Evolutionary conservation across 768 basidiomycete species (phyloP).

Genomic region (Daedaleopsis nitida): DNA sequence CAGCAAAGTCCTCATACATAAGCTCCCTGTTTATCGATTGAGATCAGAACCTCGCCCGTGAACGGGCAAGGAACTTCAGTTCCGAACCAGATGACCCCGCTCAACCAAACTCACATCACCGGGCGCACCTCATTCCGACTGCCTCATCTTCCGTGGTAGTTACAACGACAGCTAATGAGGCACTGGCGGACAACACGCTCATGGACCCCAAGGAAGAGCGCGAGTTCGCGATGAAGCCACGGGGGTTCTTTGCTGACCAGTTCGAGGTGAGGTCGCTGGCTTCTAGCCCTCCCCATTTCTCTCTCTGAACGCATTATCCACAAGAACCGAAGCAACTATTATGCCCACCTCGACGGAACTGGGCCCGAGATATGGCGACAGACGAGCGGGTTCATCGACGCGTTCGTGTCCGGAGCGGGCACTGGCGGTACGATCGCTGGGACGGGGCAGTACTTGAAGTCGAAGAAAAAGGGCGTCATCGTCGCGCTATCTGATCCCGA

Average conservation of each 20-base stretch:
- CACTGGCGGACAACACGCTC: slow-evolving; percentile 29
- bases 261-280: slow-evolving; percentile 64
- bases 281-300: not conserved
- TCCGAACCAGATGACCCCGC: slow-evolving; percentile 31
- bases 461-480: slow-evolving; percentile 61
- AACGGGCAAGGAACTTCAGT: slow-evolving; percentile 78
- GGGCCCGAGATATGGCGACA: slow-evolving; percentile 97
- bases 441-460: slow-evolving; percentile 77
- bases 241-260: slow-evolving; percentile 95
- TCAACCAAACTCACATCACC: slow-evolving; percentile 9
- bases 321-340: slow-evolving; percentile 86
- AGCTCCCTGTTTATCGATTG: not conserved
- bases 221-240: slow-evolving; percentile 52
- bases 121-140: slow-evolving; percentile 32
- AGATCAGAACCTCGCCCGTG: slow-evolving; percentile 81
- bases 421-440: slow-evolving; percentile 97
- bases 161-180: slow-evolving; percentile 47
- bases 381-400: slow-evolving; percentile 77
- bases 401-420: slow-evolving; percentile 92
- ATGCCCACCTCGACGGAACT: slow-evolving; percentile 87
- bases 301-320: not conserved
- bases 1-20: not conserved
- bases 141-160: slow-evolving; percentile 54
- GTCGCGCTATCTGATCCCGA: slow-evolving; percentile 89
- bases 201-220: slow-evolving; percentile 38